Evolutionary conservation across 768 basidiomycete genomes (phyloP), one percentile per base, ranked within the genome.

Genomic region (Rhizopogon vesiculosus): DNA sequence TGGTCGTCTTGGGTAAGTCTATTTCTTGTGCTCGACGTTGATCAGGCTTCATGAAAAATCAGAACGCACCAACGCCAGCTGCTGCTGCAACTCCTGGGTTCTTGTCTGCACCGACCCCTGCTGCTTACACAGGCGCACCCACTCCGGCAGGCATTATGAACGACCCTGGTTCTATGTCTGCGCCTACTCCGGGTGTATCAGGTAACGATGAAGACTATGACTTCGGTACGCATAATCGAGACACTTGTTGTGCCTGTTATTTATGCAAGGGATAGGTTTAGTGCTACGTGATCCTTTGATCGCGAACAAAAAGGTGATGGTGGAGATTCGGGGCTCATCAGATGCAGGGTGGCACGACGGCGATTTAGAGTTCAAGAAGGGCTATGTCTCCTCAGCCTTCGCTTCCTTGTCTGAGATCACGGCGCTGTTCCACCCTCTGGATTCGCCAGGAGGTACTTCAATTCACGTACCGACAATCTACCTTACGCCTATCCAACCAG

Each of bases 381-480:
- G 70, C 53, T 72, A 65, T 45, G 67, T 70, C 46, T 54, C 45
- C 46, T 61, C 55, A 16, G 51, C 65, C 31, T 69, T 70, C 58
- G 56, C 51, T 42, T 63, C 68, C 0, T 54, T 65, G 0, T 62
- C 62, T 16, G 69, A 72, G 13, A 66, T 63, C 18, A 57, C 66
- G 16, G 53, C 67, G 48, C 64, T 69, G 19, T 49, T 73, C 45
- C 51, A 68, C 62, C 31, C 62, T 65, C 56, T 72, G 33, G 64
- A 67, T 56, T 62, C 70, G 6, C 69, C 66, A 41, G 69, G 67
- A 22, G 68, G 69, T 29, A 68, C 73, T 25, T 66, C 66, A 7
- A 61, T 69, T 16, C 72, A 78, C 19, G 70, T 76, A 16, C 73
- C 76, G 19, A 68, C 75, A 56, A 66, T 63, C 43, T 79, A 77